Evolutionary conservation across 2,329 filamentous ascomycete species (phyloP), one percentile per base, ranked within the genome.

Genomic region (Talaromyces sp.): DNA sequence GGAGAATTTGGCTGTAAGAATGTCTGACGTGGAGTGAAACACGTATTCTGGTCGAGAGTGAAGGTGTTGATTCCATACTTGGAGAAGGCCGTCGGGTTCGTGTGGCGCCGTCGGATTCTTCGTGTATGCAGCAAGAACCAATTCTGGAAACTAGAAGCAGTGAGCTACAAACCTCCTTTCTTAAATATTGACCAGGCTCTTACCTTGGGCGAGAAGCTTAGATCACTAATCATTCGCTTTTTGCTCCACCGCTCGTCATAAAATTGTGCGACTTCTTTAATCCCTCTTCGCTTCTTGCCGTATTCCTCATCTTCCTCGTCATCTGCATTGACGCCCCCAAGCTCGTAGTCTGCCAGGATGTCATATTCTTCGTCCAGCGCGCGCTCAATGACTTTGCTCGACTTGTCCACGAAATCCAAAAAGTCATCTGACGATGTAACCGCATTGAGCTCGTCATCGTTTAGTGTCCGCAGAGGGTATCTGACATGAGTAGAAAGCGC

Each of bases 11-110:
- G 94, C 94, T 0, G 92, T 90, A 14, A 99, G 83, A 57, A 99
- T 91, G 75, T 99, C 94, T 51, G 92, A 97, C 63, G 95, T 93
- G 10, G 93, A 92, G 69, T 96, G 92, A 74, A 99, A 97, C 61
- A 96, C 88, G 75, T 96, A 97, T 80, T 99, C 94, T 1, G 94
- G 92, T 31, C 94, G 87, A 67, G 94, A 91, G 68, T 95, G 92
- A 73, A 97, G 88, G 74, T 97, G 92, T 70, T 92, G 83, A 72
- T 97, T 99, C 95, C 95, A 99, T 35, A 99, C 88, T 73, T 97
- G 92, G 32, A 99, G 88, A 50, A 99, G 83, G 27, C 94, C 94
- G 70, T 95, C 91, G 11, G 92, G 92, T 66, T 97, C 92, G 70
- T 96, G 91, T 31, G 93, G 93, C 19, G 94, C 92, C 8, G 93